Percentiles rank a stretch among this genome's conserved stretches.
phyloP scores from a whole-genome alignment of 2,329 filamentous ascomycete species.

The Colletotrichum orbiculare region DNA sequence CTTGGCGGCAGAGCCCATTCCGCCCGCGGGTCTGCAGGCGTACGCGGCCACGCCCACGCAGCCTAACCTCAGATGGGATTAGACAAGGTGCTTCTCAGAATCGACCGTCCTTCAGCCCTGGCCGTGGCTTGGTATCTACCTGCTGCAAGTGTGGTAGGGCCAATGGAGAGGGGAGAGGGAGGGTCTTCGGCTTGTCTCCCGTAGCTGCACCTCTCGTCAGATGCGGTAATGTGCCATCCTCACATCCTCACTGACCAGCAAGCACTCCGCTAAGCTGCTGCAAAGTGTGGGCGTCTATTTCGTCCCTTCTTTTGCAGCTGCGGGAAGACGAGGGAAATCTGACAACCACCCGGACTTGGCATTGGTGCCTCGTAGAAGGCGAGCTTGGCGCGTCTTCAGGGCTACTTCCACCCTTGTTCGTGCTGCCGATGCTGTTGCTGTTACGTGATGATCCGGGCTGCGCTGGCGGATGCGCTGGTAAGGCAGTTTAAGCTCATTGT shows the following conservation, averaged over 20 bases:
- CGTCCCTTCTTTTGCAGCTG: slow-evolving; percentile 14
- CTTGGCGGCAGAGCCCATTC: slow-evolving; percentile 32
- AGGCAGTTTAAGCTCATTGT: slow-evolving; percentile 12
- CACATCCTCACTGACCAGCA: too few relatives aligned
- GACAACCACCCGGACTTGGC: slow-evolving; percentile 11
- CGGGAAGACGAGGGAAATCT: neutral
- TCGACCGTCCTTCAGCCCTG: too few relatives aligned
- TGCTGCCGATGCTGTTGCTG: neutral
- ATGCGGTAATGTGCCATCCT: too few relatives aligned
- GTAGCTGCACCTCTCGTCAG: too few relatives aligned
- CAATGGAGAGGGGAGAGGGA: neutral
- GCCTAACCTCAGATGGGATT: slow-evolving; percentile 14
- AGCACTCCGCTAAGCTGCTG: too few relatives aligned
- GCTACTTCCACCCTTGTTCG: neutral
- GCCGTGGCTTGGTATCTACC: too few relatives aligned
- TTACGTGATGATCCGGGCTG: neutral
- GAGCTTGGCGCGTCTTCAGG: neutral
- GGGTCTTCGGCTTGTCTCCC: slow-evolving; percentile 7
- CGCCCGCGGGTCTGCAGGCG: slow-evolving; percentile 25
- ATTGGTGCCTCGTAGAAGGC: neutral
- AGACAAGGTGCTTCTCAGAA: neutral
- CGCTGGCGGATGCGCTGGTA: slow-evolving; percentile 1
- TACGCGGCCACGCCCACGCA: slow-evolving; percentile 34
- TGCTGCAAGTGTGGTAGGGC: too few relatives aligned
- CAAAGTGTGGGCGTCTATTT: slow-evolving; percentile 6